Percentiles rank a stretch among this genome's conserved stretches.
Conservation (phyloP, 2,329 filamentous ascomycete species). For the Colletotrichum magnum region DNA sequence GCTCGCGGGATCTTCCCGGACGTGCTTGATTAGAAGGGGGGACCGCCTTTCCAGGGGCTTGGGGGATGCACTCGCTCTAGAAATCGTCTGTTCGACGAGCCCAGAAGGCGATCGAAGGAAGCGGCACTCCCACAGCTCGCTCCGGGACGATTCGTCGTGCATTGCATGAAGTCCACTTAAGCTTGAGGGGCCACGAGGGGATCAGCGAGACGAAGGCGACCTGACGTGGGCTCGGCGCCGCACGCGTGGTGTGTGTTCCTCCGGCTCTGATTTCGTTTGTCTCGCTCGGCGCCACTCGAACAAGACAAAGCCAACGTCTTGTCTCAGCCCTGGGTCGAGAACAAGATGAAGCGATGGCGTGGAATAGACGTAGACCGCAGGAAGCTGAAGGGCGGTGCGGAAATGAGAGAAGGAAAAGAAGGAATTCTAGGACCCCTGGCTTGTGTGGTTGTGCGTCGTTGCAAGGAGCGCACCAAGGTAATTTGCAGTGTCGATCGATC, state of each 20-base stretch:
- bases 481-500: conserved; percentile 39
- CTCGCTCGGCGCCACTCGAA: conserved; percentile 22
- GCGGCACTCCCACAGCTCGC: not conserved
- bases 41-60: conserved; percentile 1
- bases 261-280: not conserved
- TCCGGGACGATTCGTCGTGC: conserved; percentile 13
- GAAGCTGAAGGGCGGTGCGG: conserved; percentile 6
- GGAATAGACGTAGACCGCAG: not conserved
- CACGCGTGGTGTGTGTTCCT: not conserved
- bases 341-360: not conserved
- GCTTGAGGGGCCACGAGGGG: conserved; percentile 15
- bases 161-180: conserved; percentile 37
- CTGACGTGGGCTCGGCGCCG: not conserved
- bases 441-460: conserved; percentile 5
- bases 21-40: conserved; percentile 7
- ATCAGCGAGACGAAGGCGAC: conserved; percentile 1
- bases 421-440: conserved; percentile 15
- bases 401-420: conserved; percentile 28
- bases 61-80: not conserved
- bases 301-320: conserved; percentile 14
- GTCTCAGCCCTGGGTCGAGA: conserved; percentile 11
- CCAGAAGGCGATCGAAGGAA: conserved; percentile 4
- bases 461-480: conserved; percentile 12
- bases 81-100: conserved; percentile 3
- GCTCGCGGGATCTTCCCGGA: conserved; percentile 31